Conservation (phyloP, 345 rosid species). For the Anastatica hierochuntica region DNA sequence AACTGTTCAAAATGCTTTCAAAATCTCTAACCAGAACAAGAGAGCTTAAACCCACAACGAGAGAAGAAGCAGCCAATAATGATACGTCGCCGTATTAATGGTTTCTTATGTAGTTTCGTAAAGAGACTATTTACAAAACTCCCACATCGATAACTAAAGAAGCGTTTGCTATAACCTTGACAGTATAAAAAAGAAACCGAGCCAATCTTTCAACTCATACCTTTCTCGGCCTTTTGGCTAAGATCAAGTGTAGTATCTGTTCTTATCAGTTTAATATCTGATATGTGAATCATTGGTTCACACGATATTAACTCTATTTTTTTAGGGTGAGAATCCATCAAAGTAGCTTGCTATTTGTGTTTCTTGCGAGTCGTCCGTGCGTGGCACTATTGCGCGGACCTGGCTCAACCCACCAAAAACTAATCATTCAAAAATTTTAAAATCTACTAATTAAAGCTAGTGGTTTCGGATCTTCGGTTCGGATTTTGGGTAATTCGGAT, state of each 20-base stretch:
- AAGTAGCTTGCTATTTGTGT: not conserved
- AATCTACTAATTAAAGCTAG: too few relatives aligned
- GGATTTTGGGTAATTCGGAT: too few relatives aligned
- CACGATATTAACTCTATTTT: constrained; percentile 26
- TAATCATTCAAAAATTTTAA: too few relatives aligned
- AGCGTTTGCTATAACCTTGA: not conserved
- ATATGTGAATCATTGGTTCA: constrained; percentile 28
- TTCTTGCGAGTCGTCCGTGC: not conserved
- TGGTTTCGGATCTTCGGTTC: too few relatives aligned
- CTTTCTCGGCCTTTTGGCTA: constrained; percentile 73
- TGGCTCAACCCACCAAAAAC: not conserved
- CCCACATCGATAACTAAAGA: not conserved
- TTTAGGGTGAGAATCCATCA: not conserved
- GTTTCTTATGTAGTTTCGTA: too few relatives aligned
- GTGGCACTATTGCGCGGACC: not conserved
- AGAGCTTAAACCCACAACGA: too few relatives aligned
- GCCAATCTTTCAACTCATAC: constrained; percentile 16
- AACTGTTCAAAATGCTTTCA: too few relatives aligned
- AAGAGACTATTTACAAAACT: not conserved
- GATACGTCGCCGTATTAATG: too few relatives aligned
- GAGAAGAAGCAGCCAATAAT: too few relatives aligned
- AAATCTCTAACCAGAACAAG: too few relatives aligned
- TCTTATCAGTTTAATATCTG: constrained; percentile 63
- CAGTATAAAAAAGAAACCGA: not conserved
- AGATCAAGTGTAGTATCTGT: constrained; percentile 63